Evolutionary conservation across 345 rosid genomes (phyloP).

Genomic region (Abelmoschus esculentus): DNA sequence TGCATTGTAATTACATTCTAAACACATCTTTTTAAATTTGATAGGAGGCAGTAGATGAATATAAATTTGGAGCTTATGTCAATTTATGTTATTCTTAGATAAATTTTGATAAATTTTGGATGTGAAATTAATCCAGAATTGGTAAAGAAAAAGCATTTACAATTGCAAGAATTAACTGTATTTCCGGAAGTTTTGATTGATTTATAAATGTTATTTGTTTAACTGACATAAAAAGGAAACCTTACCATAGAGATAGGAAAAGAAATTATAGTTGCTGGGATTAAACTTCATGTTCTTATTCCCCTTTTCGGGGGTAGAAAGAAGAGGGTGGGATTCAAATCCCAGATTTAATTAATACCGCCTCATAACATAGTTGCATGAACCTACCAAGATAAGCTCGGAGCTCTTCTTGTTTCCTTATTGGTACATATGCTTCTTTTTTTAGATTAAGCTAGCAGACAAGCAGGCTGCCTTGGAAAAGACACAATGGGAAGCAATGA

Average conservation of each 20-base stretch:
- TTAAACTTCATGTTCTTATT: neutral
- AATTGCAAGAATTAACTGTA: neutral
- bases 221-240: neutral
- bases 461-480: constrained; percentile 90
- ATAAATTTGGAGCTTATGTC: neutral
- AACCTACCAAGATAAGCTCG: neutral
- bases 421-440: neutral
- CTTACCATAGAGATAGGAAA: neutral
- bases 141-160: neutral
- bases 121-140: neutral
- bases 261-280: neutral
- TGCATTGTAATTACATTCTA: neutral
- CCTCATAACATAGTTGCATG: neutral
- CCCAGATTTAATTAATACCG: neutral
- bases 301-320: neutral
- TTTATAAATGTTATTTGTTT: neutral
- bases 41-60: neutral
- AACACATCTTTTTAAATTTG: neutral
- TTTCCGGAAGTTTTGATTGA: too few species aligned
- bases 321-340: neutral
- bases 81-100: neutral
- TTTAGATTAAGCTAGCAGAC: constrained; percentile 86
- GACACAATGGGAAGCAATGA: constrained; percentile 84
- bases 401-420: neutral
- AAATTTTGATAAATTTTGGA: neutral